Conservation (phyloP, 2,329 filamentous ascomycete genomes). For the Colletotrichum liaoningense region DNA sequence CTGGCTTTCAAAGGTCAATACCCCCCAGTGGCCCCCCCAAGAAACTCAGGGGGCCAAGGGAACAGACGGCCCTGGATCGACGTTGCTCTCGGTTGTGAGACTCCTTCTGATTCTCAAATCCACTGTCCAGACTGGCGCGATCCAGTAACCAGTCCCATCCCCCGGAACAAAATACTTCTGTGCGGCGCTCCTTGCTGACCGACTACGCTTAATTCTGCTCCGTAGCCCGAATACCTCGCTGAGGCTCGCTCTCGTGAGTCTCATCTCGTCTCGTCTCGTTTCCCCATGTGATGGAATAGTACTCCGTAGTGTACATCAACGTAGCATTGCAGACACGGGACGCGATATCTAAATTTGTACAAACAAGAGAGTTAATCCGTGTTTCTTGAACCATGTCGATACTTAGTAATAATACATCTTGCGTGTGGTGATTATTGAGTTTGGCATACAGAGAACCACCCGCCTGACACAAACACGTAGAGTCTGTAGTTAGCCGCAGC, state of each 20-base stretch:
- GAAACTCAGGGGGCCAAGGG: background rate
- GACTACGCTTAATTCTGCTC: background rate
- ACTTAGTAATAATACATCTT: background rate
- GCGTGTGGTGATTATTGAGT: background rate
- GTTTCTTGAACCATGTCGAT: background rate
- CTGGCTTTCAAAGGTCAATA: background rate
- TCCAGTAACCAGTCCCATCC: background rate
- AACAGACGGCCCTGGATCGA: background rate
- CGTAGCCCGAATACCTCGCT: background rate
- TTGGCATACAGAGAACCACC: constrained; percentile 3
- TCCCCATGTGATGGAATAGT: no score
- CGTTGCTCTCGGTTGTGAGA: background rate
- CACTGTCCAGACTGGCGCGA: no score
- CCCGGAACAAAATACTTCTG: background rate
- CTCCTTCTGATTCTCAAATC: no score
- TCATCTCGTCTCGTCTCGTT: no score
- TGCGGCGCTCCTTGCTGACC: background rate
- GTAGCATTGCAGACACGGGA: background rate
- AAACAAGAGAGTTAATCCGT: background rate
- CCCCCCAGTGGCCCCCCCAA: no score
- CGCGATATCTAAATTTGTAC: background rate
- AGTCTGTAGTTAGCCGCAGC: background rate
- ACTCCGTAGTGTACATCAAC: no score
- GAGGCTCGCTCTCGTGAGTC: no score
- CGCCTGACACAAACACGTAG: constrained; percentile 16